phyloP scores from a whole-genome alignment of 805 yeast genomes.

The Barnettozyma botsteinii region DNA sequence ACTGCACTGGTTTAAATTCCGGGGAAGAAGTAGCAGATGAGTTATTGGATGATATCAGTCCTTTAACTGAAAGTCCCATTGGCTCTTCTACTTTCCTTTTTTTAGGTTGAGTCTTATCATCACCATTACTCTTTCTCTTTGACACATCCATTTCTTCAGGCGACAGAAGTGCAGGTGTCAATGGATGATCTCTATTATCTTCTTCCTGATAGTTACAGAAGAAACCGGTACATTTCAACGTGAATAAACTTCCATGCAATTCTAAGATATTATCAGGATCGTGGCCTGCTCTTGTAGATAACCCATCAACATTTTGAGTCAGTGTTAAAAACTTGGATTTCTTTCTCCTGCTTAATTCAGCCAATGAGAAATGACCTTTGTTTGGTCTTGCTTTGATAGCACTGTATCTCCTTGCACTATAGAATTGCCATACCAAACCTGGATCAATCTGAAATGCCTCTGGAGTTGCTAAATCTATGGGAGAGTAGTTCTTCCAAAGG shows the following conservation, averaged over 20 bases:
- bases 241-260: conserved; percentile 75
- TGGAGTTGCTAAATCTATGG: conserved; percentile 85
- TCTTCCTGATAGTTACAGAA: conserved; percentile 56
- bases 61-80: conserved; percentile 7
- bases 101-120: conserved; percentile 10
- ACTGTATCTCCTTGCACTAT: conserved; percentile 57
- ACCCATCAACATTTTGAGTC: conserved; percentile 81
- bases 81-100: conserved; percentile 13
- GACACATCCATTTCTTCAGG: conserved; percentile 33
- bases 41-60: conserved; percentile 4
- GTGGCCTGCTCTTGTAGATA: conserved; percentile 63
- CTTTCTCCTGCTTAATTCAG: conserved; percentile 46
- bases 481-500: conserved; percentile 69
- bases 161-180: conserved; percentile 46
- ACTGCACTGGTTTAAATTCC: conserved; percentile 42
- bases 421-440: conserved; percentile 86
- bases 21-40: conserved; percentile 32
- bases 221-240: conserved; percentile 69
- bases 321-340: conserved; percentile 50
- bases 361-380: conserved; percentile 64
- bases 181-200: conserved; percentile 50
- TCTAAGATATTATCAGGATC: conserved; percentile 48
- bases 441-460: conserved; percentile 85
- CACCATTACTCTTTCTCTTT: conserved; percentile 8
- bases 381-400: conserved; percentile 71